Evolutionary conservation across 2,329 filamentous ascomycete genomes (phyloP), one percentile per base, ranked within the genome.

Genomic region (Alternaria sp.): DNA sequence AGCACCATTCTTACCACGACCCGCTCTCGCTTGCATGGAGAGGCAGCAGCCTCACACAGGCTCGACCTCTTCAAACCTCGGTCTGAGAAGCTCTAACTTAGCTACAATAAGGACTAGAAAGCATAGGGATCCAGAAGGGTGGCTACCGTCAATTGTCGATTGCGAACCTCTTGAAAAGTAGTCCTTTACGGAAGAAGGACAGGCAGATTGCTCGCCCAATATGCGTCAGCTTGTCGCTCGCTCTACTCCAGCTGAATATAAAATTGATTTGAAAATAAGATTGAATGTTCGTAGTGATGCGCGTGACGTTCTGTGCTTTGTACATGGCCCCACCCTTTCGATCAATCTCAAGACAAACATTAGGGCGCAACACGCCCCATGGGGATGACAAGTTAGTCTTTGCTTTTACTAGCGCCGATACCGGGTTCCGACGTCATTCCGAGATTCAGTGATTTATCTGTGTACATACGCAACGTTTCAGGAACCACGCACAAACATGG

Each of bases 1-100:
- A 72, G 70, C 67, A 70, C 69, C 74, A 79, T 77, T 78, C 74
- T 76, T 78, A 76, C 71, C 72, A 75, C 71, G 64, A 71, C 74
- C 74, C 74, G 71, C 73, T 73, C 76, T 77, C 74, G 67, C 73
- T 75, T 71, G 70, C 69, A 72, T 59, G 72, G 75, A 77, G 74
- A 78, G 75, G 73, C 75, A 69, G 65, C 67, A 66, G 64, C 69
- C 66, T 66, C 63, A 58, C 56, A 60, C 49, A 66, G 60, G 61
- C 61, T 54, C 26, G 56, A 55, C 55, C 60, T 67, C 65, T 62
- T 66, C 61, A 60, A 61, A 61, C 51, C 58, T 40, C 54, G 49
- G 61, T 70, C 68, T 66, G 59, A 63, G 51, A 63, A 62, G 60
- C 69, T 67, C 56, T 66, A 64, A 65, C 61, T 62, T 59, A 67